Evolutionary conservation across 1,284 basidiomycete genomes (phyloP).

Genomic region (Leccinum huronense): DNA sequence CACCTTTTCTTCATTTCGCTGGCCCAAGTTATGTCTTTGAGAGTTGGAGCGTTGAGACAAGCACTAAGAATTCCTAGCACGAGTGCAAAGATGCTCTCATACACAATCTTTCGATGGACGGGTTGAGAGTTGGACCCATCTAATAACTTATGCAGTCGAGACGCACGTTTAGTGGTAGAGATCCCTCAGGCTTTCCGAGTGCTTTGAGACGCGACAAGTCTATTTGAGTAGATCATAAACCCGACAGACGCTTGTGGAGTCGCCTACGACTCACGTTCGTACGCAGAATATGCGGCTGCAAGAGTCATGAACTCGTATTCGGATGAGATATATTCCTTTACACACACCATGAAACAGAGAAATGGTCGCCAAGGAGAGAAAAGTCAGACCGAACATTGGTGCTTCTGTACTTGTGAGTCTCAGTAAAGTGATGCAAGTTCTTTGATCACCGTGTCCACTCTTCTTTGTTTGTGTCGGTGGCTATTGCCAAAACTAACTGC

Average conservation of each 20-base stretch:
- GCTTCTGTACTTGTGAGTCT: background rate
- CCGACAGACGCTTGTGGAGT: background rate
- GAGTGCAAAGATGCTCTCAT: slow-evolving; percentile 67
- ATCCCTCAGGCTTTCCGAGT: slow-evolving; percentile 63
- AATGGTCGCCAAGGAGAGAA: slow-evolving; percentile 46
- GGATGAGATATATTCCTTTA: background rate
- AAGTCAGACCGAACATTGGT: slow-evolving; percentile 42
- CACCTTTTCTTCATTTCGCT: slow-evolving; percentile 85
- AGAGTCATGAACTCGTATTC: slow-evolving; percentile 22
- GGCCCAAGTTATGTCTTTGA: slow-evolving; percentile 85
- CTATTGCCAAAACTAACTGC: slow-evolving; percentile 16
- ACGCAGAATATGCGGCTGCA: slow-evolving; percentile 54
- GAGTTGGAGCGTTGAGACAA: slow-evolving; percentile 60
- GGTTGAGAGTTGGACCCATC: background rate
- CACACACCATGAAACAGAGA: slow-evolving; percentile 52
- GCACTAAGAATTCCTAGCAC: slow-evolving; percentile 70
- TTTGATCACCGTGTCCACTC: background rate
- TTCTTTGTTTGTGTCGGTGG: slow-evolving; percentile 18
- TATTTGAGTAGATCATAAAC: slow-evolving; percentile 31
- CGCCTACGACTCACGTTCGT: slow-evolving; percentile 56
- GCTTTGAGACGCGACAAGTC: slow-evolving; percentile 75
- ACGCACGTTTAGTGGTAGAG: slow-evolving; percentile 62
- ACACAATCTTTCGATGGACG: slow-evolving; percentile 51
- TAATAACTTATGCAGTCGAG: background rate
- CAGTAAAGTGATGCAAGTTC: background rate